Base-by-base conservation (phyloP, 805 yeast species). In the Wickerhamomyces alni region DNA sequence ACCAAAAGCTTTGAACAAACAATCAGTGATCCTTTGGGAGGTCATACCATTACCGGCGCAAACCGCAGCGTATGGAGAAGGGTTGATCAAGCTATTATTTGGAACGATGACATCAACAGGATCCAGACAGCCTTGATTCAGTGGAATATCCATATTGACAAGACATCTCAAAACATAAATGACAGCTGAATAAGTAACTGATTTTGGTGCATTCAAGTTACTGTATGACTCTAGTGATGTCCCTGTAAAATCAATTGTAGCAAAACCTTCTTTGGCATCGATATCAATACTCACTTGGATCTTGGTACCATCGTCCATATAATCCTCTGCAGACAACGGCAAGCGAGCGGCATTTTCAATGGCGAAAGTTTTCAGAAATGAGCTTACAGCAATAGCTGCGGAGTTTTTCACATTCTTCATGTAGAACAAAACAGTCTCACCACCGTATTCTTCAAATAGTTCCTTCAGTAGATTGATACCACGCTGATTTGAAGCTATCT, bases 291-390 rank as follows among this genome's bases (percentile, higher is more conserved):
- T 59, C 19, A 72, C 61, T 9, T 66, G 51, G 30, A 75, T 68
- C 22, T 67, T 62, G 5, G 80, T 66, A 21, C 82, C 82, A 50
- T 76, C 80, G 54, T 76, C 82, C 61, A 76, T 62, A 44, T 63
- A 56, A 36, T 76, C 82, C 25, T 61, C 61, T 4, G 75, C 77
- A 26, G 50, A 48, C 43, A 74, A 49, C 10, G 67, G 68, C 11
- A 59, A 43, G 10, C 51, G 45, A n/a, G 50, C 65, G 26, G 36
- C 44, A 35, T 58, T 75, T 46, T 68, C 65, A 46, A 60, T 59
- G 35, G 75, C 77, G 59, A 63, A 55, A 48, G 66, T 36, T 43
- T 38, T 54, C 51, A 58, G 51, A 37, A 42, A 58, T 7, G 48
- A 40, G 40, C 72, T 56, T n/a, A 70, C 76, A 3, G 73, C 74